phyloP scores from a whole-genome alignment of 2,329 filamentous ascomycete species.

The Pestalotiopsis sp. region DNA sequence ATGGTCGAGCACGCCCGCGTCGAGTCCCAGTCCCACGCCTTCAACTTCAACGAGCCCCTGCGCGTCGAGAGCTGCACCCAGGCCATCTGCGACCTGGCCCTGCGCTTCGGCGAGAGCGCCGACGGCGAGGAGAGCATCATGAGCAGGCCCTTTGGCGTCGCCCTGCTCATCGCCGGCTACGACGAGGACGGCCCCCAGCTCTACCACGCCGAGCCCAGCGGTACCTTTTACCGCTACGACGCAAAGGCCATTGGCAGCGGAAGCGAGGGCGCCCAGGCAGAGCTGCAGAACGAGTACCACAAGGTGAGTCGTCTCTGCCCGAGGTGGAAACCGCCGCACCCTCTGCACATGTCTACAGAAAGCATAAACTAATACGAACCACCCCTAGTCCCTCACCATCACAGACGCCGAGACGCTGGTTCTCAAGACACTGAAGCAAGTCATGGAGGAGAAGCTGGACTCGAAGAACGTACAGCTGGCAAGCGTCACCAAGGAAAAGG shows the following conservation, averaged over 20 bases:
- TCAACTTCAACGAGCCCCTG: conserved; percentile 96
- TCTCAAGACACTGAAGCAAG: conserved; percentile 97
- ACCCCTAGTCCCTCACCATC: conserved; percentile 75
- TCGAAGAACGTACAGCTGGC: conserved; percentile 98
- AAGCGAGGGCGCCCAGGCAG: conserved; percentile 94
- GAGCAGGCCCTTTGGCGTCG: conserved; percentile 95
- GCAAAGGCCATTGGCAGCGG: conserved; percentile 98
- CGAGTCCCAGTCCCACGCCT: conserved; percentile 94
- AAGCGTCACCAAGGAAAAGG: conserved; percentile 95
- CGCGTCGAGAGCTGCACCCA: conserved; percentile 98
- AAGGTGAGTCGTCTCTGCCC: conserved; percentile 53
- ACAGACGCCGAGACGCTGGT: conserved; percentile 92
- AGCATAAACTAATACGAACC: not conserved
- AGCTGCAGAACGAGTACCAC: conserved; percentile 98
- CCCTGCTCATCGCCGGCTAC: conserved; percentile 92
- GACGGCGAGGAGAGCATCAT: conserved; percentile 99
- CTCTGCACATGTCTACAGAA: not conserved
- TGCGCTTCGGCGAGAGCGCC: conserved; percentile 95
- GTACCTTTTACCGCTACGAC: conserved; percentile 98
- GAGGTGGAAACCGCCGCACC: not conserved
- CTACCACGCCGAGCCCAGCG: conserved; percentile 97
- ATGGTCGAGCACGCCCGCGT: conserved; percentile 99
- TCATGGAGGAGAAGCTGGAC: conserved; percentile 99
- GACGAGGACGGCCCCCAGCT: conserved; percentile 96
- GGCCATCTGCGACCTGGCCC: conserved; percentile 94